Conservation (phyloP, 495 filamentous ascomycete genomes). For the Penicillium paxilli region DNA sequence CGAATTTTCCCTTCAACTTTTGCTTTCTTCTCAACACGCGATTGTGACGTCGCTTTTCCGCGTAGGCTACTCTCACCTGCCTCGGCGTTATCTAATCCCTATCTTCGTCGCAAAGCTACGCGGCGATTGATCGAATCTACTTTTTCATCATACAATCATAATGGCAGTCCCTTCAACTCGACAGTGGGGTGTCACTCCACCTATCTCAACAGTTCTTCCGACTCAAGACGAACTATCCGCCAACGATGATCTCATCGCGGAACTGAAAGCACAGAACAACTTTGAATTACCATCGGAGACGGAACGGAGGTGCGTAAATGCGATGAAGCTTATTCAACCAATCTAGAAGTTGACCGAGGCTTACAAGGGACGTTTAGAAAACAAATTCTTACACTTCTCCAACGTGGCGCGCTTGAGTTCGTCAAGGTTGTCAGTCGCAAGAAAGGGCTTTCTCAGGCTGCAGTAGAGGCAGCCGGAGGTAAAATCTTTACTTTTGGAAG, state of each 20-base stretch:
- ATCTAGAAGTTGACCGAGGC: slow-evolving; percentile 5
- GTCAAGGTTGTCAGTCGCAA: slow-evolving; percentile 74
- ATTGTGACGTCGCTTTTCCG: slow-evolving; percentile 7
- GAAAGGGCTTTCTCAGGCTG: slow-evolving; percentile 71
- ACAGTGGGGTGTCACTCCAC: slow-evolving; percentile 81
- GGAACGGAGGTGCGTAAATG: slow-evolving; percentile 60
- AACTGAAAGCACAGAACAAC: slow-evolving; percentile 81
- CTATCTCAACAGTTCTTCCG: slow-evolving; percentile 76
- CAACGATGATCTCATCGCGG: slow-evolving; percentile 75
- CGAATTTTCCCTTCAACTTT: neutral
- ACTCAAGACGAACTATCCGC: slow-evolving; percentile 70
- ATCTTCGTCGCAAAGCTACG: slow-evolving; percentile 17
- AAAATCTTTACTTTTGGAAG: slow-evolving; percentile 95
- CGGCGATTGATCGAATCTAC: slow-evolving; percentile 9
- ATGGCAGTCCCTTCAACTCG: slow-evolving; percentile 48
- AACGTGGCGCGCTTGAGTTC: slow-evolving; percentile 79
- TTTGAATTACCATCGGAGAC: slow-evolving; percentile 83
- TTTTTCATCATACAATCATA: slow-evolving; percentile 36
- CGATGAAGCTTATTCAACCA: neutral
- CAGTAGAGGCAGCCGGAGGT: slow-evolving; percentile 78
- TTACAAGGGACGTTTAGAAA: slow-evolving; percentile 28
- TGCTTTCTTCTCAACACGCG: slow-evolving; percentile 4
- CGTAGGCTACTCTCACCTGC: too few species aligned
- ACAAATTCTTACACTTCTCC: slow-evolving; percentile 65
- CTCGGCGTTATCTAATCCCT: slow-evolving; percentile 27